These are phyloP conservation scores for Exophiala bonariae DNA, from an alignment of 2,329 filamentous ascomycete species.

Conservation along the genomic window DNA sequence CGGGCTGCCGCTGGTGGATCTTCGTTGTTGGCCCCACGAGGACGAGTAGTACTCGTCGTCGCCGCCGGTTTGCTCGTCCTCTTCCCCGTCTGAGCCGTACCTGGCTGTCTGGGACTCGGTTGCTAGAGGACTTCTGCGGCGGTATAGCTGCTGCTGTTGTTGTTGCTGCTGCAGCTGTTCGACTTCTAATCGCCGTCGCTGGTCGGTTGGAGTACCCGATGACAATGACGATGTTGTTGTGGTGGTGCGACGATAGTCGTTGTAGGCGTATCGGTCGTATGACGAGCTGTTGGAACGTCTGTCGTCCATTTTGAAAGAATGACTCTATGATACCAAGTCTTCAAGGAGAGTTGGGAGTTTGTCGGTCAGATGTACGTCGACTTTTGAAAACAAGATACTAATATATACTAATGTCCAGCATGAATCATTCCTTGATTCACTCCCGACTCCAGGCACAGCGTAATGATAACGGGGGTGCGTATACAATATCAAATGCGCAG, in stretches of 20 bases:
- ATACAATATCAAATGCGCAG: too few species aligned
- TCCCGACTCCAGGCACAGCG: too few species aligned
- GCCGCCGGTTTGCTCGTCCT: conserved; percentile 1
- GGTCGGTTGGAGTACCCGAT: not conserved
- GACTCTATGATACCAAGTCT: too few species aligned
- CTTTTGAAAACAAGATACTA: too few species aligned
- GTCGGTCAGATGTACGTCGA: too few species aligned
- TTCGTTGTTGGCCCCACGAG: not conserved
- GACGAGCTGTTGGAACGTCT: conserved; percentile 6
- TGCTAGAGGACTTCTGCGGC: conserved; percentile 2
- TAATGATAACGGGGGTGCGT: too few species aligned
- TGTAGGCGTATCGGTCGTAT: conserved; percentile 8
- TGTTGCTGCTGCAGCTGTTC: not conserved
- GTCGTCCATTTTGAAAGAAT: conserved; percentile 13
- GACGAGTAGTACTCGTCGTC: not conserved
- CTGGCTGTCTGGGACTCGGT: not conserved
- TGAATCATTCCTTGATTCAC: too few species aligned
- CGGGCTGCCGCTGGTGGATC: conserved; percentile 5
- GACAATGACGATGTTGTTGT: not conserved
- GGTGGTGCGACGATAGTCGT: conserved; percentile 6
- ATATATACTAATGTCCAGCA: too few species aligned
- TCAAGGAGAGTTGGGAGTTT: too few species aligned
- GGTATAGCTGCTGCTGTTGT: not conserved
- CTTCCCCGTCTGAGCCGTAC: conserved; percentile 1
- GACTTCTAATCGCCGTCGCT: not conserved